phyloP scores from a whole-genome alignment of 106 monocot genomes.

The Cymbidium sinense region DNA sequence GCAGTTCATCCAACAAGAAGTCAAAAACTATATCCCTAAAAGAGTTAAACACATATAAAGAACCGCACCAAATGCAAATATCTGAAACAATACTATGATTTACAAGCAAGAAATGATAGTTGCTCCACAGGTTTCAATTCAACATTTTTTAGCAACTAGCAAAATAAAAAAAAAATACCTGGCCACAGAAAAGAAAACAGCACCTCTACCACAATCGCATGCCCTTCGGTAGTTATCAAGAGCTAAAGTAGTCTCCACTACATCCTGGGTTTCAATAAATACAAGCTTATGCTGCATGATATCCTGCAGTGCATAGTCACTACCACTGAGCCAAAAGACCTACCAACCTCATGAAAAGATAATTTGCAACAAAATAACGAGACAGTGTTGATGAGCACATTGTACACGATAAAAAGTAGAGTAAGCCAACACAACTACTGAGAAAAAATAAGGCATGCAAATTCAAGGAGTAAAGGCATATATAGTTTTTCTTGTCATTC shows the following conservation, averaged over 20 bases:
- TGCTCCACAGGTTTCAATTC: neutral
- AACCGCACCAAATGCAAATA: neutral
- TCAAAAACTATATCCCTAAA: neutral
- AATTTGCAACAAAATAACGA: neutral
- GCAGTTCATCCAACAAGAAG: neutral
- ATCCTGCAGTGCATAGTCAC: slow-evolving; percentile 46
- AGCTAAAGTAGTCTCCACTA: slow-evolving; percentile 94
- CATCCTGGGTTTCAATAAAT: slow-evolving; percentile 99
- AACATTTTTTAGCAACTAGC: neutral
- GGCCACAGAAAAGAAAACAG: slow-evolving; percentile 96
- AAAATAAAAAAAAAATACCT: slow-evolving; percentile 38
- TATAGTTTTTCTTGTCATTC: neutral
- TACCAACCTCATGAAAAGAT: neutral
- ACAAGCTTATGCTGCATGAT: slow-evolving; percentile 98
- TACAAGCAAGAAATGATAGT: neutral
- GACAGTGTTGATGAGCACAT: neutral
- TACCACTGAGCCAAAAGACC: neutral
- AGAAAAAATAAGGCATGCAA: neutral
- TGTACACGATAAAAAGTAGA: neutral
- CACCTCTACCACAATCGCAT: slow-evolving; percentile 97
- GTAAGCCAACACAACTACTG: neutral
- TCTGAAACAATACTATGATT: neutral
- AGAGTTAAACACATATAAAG: neutral
- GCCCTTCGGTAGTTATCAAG: slow-evolving; percentile 95
- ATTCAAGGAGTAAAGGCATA: neutral